Evolutionary conservation across 306 rosid species (phyloP), one percentile per base, ranked within the genome.

Genomic region (Pterocarpus macrocarpus): DNA sequence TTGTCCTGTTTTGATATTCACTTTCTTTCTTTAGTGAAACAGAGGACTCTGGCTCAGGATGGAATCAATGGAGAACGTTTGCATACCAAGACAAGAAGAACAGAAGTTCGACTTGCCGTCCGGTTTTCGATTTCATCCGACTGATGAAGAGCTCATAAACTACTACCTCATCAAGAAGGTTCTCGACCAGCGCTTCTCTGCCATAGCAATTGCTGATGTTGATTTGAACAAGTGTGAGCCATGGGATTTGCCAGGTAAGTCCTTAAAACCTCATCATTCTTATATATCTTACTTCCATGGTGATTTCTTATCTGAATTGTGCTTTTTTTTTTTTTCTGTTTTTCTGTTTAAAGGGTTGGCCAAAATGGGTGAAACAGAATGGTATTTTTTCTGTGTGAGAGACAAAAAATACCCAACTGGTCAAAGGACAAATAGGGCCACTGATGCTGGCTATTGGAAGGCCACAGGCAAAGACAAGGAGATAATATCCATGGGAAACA

Each of bases 381-480:
- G 98, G 98, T 94, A 94, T 17, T 94, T 84, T 76, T 94, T 89
- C 85, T 87, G 90, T 35, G 80, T 89, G 14, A 86, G 86, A 44
- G 96, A 92, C 78, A 87, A 86, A 62, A 94, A 94, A 67, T 92
- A 90, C 88, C 92, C 94, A 84, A 88, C 93, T 34, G 94, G 98
- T 33, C 35, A 85, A 2, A 92, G 96, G 69, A 81, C 98, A 4
- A 94, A 92, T 57, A 85, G 98, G 58, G 96, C 96, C 0, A 94
- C 98, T 3, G 84, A 73, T 0, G 85, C 92, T 33, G 98, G 98
- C 5, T 94, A 90, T 14, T 94, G 98, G 98, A 94, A 94, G 79
- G 98, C 97, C 62, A 92, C 98, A 7, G 97, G 98, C 2, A 94
- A 88, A 90, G 97, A 94, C 74, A 94, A 59, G 52, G 94, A 92